phyloP scores from a whole-genome alignment of 108 stramenopile genomes.

The Fistulifera solaris region DNA sequence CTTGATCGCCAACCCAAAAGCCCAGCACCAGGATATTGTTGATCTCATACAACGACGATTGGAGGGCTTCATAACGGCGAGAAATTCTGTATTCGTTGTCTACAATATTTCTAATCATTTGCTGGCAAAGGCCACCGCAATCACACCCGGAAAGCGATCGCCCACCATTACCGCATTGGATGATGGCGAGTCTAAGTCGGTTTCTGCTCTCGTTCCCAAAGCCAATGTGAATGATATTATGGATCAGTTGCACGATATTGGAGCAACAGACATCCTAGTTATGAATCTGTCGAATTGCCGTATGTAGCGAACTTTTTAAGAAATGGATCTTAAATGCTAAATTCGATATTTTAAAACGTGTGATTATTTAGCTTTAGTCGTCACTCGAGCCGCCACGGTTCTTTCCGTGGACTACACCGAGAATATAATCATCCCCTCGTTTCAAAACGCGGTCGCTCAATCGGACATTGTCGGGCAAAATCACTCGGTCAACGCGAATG shows the following conservation, averaged over 20 bases:
- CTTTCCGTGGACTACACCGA: not conserved
- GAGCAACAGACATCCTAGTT: conserved; percentile 93
- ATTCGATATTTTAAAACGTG: too few species aligned
- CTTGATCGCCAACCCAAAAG: conserved; percentile 77
- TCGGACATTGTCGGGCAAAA: conserved; percentile 64
- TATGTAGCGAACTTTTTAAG: conserved; percentile 45
- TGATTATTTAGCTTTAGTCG: not conserved
- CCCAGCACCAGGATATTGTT: conserved; percentile 78
- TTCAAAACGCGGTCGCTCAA: conserved; percentile 28
- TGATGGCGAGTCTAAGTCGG: conserved; percentile 69
- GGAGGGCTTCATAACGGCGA: conserved; percentile 92
- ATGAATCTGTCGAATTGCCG: conserved; percentile 81
- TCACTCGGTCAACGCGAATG: conserved; percentile 56
- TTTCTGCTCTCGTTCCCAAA: conserved; percentile 79
- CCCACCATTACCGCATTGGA: conserved; percentile 89
- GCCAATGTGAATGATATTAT: conserved; percentile 78
- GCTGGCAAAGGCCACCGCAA: conserved; percentile 50
- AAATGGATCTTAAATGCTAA: too few species aligned
- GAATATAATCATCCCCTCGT: conserved; percentile 7
- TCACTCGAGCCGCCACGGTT: not conserved
- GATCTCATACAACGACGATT: conserved; percentile 83
- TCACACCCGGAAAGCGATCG: conserved; percentile 93
- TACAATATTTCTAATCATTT: conserved; percentile 83
- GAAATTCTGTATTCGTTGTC: conserved; percentile 89
- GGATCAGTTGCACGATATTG: conserved; percentile 85